Base-by-base conservation (phyloP, 1,284 basidiomycete species). In the Cutaneotrichosporon cyanovorans region DNA sequence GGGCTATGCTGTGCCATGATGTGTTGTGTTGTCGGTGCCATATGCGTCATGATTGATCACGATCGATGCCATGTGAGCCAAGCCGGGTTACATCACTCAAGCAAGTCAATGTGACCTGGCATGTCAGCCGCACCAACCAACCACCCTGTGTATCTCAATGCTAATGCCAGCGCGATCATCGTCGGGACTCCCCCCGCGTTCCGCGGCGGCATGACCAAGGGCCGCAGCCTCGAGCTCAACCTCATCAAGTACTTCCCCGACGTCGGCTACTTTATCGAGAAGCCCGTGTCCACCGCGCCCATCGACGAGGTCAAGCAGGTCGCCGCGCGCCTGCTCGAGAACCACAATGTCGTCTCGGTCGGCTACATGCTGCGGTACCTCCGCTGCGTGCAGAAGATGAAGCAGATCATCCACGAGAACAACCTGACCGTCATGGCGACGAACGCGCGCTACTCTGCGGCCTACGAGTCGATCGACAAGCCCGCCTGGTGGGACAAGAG, bases 401-500 rank as follows among this genome's bases (percentile, higher is more conserved):
- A 97, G 75, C 80, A 85, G 55, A 92, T 97, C 68, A 87, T 97
- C 66, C 78, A 89, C 63, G 90, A 93, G 55, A 95, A 96, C 71
- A 80, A 91, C 65, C 78, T 97, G 51, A 86, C 85, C n/a, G 91
- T 98, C 49, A 97, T 98, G 92, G 80, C 86, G 42, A 96, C 92
- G 45, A 84, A 92, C 59, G 92, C 91, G 9, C 85, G 92, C 55
- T 97, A 97, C 73, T 66, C 69, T 7, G 87, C 85, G 69, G 92
- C 93, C 19, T 96, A 95, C 66, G 82, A 89, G 71, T 76, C 81
- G 19, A 91, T 93, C 57, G 82, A 82, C 40, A 95, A 95, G 74
- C 82, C 81, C 5, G 87, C 91, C 60, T 95, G 95, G 93, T 98
- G 95, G 95, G 85, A 93, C 78, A 97, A 97, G 75, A 80, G 84